These are phyloP conservation scores for Wickerhamiella nectarea DNA, from an alignment of 805 yeast genomes.

Conservation along the genomic window DNA sequence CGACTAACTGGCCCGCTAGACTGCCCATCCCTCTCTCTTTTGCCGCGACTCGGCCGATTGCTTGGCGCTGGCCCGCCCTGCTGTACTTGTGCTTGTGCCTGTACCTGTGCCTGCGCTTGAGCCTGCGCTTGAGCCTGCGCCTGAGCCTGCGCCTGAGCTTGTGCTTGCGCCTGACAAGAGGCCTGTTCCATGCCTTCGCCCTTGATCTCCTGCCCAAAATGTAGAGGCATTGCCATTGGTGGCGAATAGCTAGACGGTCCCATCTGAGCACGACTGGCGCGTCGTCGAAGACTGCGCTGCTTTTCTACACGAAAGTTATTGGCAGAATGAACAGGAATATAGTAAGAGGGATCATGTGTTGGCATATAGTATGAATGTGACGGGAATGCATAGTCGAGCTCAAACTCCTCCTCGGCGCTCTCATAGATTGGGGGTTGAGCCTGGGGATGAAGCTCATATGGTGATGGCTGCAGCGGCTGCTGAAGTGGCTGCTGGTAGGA, in stretches of 20 bases:
- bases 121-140: background rate
- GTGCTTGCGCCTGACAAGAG: too few species aligned
- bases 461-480: background rate
- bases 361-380: background rate
- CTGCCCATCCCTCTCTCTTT: background rate
- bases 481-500: background rate
- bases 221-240: too few species aligned
- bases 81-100: background rate
- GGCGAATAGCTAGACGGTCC: too few species aligned
- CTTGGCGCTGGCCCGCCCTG: background rate
- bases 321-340: background rate
- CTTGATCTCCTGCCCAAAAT: too few species aligned
- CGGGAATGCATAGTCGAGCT: background rate
- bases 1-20: slow-evolving; percentile 2
- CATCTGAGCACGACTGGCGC: background rate
- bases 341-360: background rate
- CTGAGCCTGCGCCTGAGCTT: background rate
- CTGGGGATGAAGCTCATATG: background rate
- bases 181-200: too few species aligned
- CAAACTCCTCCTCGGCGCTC: background rate
- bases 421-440: background rate
- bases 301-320: background rate
- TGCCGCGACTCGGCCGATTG: background rate
- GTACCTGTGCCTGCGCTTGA: background rate
- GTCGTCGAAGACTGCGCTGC: background rate